phyloP scores from a whole-genome alignment of 441 rosid genomes.

The Pelargonium fulgidum region DNA sequence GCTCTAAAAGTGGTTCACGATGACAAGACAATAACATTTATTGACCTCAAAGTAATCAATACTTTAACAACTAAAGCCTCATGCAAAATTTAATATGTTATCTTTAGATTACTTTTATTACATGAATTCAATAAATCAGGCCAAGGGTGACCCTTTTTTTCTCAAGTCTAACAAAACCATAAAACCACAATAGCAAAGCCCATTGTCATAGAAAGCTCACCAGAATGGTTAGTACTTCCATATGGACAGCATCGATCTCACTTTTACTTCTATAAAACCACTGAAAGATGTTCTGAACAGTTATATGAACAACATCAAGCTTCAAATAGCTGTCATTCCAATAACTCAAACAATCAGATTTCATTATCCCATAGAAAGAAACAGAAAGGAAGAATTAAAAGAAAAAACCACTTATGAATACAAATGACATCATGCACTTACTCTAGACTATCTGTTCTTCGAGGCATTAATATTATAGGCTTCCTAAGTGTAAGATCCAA shows the following conservation, averaged over 20 bases:
- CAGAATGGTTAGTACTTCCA: slow-evolving; percentile 72
- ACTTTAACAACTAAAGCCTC: slow-evolving; percentile 12
- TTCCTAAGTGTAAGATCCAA: slow-evolving; percentile 83
- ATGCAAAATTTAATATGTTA: neutral
- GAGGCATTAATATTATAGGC: slow-evolving; percentile 98
- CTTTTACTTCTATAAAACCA: slow-evolving; percentile 76
- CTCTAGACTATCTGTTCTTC: slow-evolving; percentile 80
- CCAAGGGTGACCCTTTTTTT: slow-evolving; percentile 4
- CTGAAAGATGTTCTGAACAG: slow-evolving; percentile 72
- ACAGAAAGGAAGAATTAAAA: slow-evolving; percentile 3
- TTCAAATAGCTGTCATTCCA: slow-evolving; percentile 68
- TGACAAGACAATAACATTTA: slow-evolving; percentile 10
- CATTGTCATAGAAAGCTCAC: slow-evolving; percentile 41
- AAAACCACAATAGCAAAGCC: slow-evolving; percentile 16
- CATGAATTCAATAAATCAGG: slow-evolving; percentile 4
- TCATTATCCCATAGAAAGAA: slow-evolving; percentile 3
- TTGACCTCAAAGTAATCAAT: slow-evolving; percentile 2
- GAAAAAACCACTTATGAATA: slow-evolving; percentile 10
- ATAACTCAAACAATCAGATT: slow-evolving; percentile 20
- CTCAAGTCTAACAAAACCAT: slow-evolving; percentile 14
- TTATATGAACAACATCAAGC: slow-evolving; percentile 95
- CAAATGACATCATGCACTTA: slow-evolving; percentile 38
- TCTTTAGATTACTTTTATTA: slow-evolving; percentile 7
- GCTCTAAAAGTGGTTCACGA: neutral
- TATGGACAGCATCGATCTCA: slow-evolving; percentile 78